Conservation (phyloP, 768 basidiomycete species). For the Pisolithus orientalis region DNA sequence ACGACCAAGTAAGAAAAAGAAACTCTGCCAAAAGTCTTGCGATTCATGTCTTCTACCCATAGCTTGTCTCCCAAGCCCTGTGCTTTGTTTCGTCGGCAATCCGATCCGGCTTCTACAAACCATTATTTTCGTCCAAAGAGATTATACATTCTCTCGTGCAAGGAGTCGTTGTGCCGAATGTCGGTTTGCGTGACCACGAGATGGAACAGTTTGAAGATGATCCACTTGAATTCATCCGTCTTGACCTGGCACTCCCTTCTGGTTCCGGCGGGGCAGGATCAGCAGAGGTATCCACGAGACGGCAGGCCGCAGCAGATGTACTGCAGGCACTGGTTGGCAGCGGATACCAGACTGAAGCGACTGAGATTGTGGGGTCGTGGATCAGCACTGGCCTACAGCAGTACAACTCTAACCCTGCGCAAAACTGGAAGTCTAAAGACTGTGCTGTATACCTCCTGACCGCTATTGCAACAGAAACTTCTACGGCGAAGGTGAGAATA, state of each 20-base stretch:
- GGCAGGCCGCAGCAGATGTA: constrained; percentile 95
- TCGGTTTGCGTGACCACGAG: constrained; percentile 80
- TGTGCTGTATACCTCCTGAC: constrained; percentile 89
- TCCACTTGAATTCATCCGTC: constrained; percentile 88
- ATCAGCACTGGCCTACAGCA: constrained; percentile 66
- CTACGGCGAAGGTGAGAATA: constrained; percentile 65
- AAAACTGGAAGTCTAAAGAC: constrained; percentile 89
- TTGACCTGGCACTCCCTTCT: constrained; percentile 70
- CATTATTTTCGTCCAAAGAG: constrained; percentile 74
- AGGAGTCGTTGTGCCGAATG: constrained; percentile 92
- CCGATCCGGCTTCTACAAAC: constrained; percentile 76
- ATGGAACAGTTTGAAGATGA: constrained; percentile 97
- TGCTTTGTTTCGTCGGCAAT: constrained; percentile 91
- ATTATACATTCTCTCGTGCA: constrained; percentile 80
- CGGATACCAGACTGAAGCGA: constrained; percentile 81
- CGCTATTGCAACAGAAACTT: constrained; percentile 88
- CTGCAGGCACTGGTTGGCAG: constrained; percentile 81
- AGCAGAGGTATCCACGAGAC: constrained; percentile 73
- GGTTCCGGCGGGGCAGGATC: constrained; percentile 34
- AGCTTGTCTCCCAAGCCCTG: constrained; percentile 88
- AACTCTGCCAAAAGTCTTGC: neutral
- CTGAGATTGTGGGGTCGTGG: constrained; percentile 81
- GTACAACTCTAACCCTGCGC: constrained; percentile 54
- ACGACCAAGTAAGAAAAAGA: constrained; percentile 56
- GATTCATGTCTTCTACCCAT: neutral